phyloP scores from a whole-genome alignment of 2,329 filamentous ascomycete genomes.

The Hypoxylon sp. region DNA sequence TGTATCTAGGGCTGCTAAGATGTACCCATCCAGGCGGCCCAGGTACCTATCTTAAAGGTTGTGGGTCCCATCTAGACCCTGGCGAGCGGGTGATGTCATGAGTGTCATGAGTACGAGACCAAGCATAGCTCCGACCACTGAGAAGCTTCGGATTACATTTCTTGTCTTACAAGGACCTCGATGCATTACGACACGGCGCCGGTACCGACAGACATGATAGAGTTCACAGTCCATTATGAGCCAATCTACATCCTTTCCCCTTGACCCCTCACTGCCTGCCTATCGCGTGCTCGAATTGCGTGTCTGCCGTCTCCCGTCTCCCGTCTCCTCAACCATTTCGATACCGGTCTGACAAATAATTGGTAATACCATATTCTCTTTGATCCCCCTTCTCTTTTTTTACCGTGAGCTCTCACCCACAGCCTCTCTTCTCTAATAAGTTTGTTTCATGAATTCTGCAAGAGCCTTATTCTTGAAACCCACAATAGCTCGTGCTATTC shows the following conservation, averaged over 20 bases:
- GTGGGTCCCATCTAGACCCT: slow-evolving; percentile 1
- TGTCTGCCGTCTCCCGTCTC: no score
- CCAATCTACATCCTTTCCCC: slow-evolving; percentile 8
- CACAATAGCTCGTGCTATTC: slow-evolving; percentile 27
- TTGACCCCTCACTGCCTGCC: slow-evolving; percentile 4
- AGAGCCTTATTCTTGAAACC: slow-evolving; percentile 32
- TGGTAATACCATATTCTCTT: slow-evolving; percentile 21
- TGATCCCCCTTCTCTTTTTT: slow-evolving; percentile 1
- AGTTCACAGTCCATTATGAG: slow-evolving; percentile 9
- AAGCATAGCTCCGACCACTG: slow-evolving; percentile 44
- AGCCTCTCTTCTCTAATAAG: not conserved
- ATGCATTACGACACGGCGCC: slow-evolving; percentile 37
- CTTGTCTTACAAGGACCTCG: slow-evolving; percentile 1
- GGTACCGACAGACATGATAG: not conserved
- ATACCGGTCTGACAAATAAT: slow-evolving; percentile 25
- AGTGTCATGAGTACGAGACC: slow-evolving; percentile 15
- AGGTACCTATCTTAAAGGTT: slow-evolving; percentile 2
- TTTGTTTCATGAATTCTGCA: slow-evolving; percentile 45
- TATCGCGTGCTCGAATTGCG: slow-evolving; percentile 22
- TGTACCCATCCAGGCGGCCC: no score
- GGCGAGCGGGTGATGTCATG: slow-evolving; percentile 46
- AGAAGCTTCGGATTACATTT: slow-evolving; percentile 47
- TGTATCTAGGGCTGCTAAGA: no score
- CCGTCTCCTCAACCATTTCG: slow-evolving; percentile 13
- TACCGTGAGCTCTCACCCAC: not conserved